Base-by-base conservation (phyloP, 2,329 filamentous ascomycete genomes). In the Knufia petricola region DNA sequence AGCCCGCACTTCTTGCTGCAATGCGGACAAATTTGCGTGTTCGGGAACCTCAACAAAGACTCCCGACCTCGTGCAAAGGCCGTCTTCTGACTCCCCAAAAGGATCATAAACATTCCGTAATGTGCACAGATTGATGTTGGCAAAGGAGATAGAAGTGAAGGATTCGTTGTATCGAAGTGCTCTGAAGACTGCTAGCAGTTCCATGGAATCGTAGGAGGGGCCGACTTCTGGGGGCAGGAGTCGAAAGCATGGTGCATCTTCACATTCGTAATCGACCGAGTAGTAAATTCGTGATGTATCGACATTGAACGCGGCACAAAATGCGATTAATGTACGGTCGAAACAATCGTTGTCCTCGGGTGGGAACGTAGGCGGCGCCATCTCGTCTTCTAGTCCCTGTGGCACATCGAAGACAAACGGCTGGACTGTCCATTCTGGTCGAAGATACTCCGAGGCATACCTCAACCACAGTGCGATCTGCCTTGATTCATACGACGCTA, bases 141-240 rank as follows among this genome's bases (percentile, higher is more conserved):
- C 74, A 59, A 86, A 85, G 0, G 82, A 85, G 19, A 86, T 79
- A 1, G 79, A 78, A 23, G 69, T 69, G 61, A 85, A 86, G 1
- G 72, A 75, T 58, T 85, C 81, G 58, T 86, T 85, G 63, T 84
- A 86, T 34, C 83, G 76, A 46, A 86, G 63, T 8, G 82, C 73
- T 52, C 82, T 73, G 70, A 84, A 75, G n/a, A 86, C 74, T 3
- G 82, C 80, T 24, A 86, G 70, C n/a, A 85, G 65, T 59, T 85
- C 82, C 20, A 80, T 61, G 3, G 72, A 68, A 1, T 69, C 73
- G 58, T 86, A 86, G 39, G 70, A 66, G 8, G 59, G 51, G 1
- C 70, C 64, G 41, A 71, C 70, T 17, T 72, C 70, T 2, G 81
- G 78, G 17, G 72, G 74, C 6, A 82, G 68, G 7, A 86, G 70